Evolutionary conservation across 495 filamentous ascomycete genomes (phyloP).

Genomic region (Neurospora intermedia): DNA sequence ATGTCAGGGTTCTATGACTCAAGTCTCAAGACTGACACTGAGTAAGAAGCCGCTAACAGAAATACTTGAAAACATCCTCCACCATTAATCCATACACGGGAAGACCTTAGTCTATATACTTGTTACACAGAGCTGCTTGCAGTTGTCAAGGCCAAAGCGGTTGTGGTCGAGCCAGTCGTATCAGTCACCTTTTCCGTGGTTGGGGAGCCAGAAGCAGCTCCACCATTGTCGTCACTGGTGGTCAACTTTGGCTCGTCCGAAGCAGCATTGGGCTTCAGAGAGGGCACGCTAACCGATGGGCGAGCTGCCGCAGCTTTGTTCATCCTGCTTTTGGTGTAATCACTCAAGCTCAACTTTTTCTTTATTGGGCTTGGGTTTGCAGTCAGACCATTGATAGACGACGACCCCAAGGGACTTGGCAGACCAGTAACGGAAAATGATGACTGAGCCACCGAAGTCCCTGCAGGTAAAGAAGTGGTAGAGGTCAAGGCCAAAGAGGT

Average conservation of each 20-base stretch:
- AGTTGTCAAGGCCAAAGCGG: constrained; percentile 1
- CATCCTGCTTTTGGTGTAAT: constrained; percentile 50
- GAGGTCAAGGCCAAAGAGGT: constrained; percentile 18
- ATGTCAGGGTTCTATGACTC: neutral
- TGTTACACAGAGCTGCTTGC: constrained; percentile 11
- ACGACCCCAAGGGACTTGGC: constrained; percentile 32
- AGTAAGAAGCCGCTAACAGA: neutral
- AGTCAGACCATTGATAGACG: constrained; percentile 31
- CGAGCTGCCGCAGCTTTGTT: constrained; percentile 33
- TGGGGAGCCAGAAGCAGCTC: constrained; percentile 20
- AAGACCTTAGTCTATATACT: constrained; percentile 12
- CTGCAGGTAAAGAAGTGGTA: constrained; percentile 35
- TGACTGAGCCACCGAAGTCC: constrained; percentile 38
- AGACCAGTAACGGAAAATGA: constrained; percentile 31
- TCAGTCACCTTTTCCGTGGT: constrained; percentile 22
- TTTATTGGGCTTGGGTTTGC: constrained; percentile 50
- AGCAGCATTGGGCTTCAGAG: constrained; percentile 24
- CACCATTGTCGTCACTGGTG: constrained; percentile 17
- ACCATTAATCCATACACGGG: neutral
- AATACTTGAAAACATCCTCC: neutral
- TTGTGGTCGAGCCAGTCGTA: constrained; percentile 1
- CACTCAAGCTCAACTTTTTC: constrained; percentile 66
- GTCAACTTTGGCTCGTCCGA: constrained; percentile 35
- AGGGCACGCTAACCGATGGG: constrained; percentile 22
- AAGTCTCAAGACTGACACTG: neutral